Evolutionary conservation across 345 rosid genomes (phyloP).

Genomic region (Capsella bursapastoris): DNA sequence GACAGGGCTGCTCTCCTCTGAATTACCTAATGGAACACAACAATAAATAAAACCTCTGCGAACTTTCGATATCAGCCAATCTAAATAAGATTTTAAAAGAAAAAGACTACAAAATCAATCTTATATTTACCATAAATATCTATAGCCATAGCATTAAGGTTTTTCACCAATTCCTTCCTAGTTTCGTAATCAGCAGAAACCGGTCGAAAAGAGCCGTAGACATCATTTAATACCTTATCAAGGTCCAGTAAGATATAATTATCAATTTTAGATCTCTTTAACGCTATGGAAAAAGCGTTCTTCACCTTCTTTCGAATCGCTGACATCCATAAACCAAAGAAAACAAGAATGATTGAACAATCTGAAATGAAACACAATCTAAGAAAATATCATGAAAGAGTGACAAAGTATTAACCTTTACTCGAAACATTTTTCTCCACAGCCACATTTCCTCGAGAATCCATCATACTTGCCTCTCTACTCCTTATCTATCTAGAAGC

Average conservation of each 20-base stretch:
- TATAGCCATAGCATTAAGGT: conserved; percentile 51
- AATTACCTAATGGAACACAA: conserved; percentile 42
- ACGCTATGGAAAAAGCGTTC: conserved; percentile 42
- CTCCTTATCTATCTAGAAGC: not conserved
- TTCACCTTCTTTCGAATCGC: conserved; percentile 50
- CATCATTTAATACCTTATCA: conserved; percentile 48
- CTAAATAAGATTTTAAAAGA: not conserved
- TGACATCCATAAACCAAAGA: conserved; percentile 5
- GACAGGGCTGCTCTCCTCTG: conserved; percentile 40
- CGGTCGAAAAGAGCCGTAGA: conserved; percentile 44
- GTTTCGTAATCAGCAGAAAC: conserved; percentile 20
- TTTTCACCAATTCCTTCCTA: conserved; percentile 50
- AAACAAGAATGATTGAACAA: not conserved
- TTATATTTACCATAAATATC: conserved; percentile 54
- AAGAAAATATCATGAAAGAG: not conserved
- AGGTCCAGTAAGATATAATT: conserved; percentile 37
- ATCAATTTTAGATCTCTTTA: conserved; percentile 41
- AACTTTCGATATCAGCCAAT: not conserved
- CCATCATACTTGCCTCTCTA: conserved; percentile 4
- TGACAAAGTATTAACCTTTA: conserved; percentile 24
- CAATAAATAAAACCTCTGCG: not conserved
- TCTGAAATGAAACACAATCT: not conserved
- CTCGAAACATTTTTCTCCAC: not conserved
- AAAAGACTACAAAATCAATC: not conserved
- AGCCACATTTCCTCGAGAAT: not conserved